Percentiles rank a stretch among this genome's conserved stretches.
phyloP scores from a whole-genome alignment of 306 rosid genomes.

The Dalbergia cultrata region DNA sequence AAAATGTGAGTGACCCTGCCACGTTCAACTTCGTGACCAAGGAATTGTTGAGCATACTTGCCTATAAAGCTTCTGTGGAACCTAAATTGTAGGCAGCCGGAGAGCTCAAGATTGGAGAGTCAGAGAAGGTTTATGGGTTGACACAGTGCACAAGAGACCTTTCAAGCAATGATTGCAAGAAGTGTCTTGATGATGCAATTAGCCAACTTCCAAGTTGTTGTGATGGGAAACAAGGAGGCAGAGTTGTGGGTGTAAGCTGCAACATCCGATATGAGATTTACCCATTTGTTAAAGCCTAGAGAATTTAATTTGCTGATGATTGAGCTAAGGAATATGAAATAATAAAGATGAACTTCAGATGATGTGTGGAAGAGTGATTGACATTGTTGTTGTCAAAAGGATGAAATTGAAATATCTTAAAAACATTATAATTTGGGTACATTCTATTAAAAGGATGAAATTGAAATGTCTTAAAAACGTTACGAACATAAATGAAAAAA shows the following conservation, averaged over 20 bases:
- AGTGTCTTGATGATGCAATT: constrained; percentile 55
- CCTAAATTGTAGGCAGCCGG: constrained; percentile 44
- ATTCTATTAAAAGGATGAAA: too few species aligned
- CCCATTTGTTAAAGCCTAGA: constrained; percentile 44
- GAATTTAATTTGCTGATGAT: neutral
- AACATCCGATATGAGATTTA: constrained; percentile 53
- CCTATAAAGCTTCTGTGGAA: neutral
- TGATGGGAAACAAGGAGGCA: constrained; percentile 54
- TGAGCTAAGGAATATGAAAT: neutral
- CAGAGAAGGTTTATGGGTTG: constrained; percentile 45
- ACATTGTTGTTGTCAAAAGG: neutral
- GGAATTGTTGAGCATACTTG: constrained; percentile 32
- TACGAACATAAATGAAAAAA: too few species aligned
- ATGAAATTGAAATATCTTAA: too few species aligned
- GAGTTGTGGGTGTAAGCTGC: constrained; percentile 57
- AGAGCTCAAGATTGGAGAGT: constrained; percentile 23
- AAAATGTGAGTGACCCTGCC: constrained; percentile 25
- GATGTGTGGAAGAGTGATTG: neutral
- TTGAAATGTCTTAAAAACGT: too few species aligned
- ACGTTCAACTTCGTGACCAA: constrained; percentile 37
- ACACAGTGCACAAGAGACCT: constrained; percentile 59
- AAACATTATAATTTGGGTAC: too few species aligned
- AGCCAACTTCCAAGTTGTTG: constrained; percentile 50
- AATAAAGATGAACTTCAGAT: neutral
- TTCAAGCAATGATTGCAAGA: constrained; percentile 49